phyloP scores from a whole-genome alignment of 345 rosid genomes.

The Geranium brycei region DNA sequence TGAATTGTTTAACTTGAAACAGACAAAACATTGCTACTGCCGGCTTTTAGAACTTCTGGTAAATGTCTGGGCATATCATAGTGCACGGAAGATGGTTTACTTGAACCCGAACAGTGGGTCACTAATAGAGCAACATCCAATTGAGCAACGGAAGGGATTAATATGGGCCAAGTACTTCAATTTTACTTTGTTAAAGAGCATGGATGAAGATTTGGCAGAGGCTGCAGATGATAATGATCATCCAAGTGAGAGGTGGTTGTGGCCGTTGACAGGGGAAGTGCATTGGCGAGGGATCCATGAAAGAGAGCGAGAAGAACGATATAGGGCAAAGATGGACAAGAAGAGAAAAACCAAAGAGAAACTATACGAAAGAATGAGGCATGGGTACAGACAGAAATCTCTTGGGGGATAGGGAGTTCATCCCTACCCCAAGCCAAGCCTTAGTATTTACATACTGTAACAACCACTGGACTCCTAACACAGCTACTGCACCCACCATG shows the following conservation, averaged over 20 bases:
- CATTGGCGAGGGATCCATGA: slow-evolving; percentile 97
- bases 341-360: slow-evolving; percentile 77
- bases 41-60: slow-evolving; percentile 72
- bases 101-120: slow-evolving; percentile 61
- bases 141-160: slow-evolving; percentile 43
- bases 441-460: neutral
- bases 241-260: slow-evolving; percentile 67
- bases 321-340: slow-evolving; percentile 85
- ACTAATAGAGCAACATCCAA: slow-evolving; percentile 62
- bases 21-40: slow-evolving; percentile 87
- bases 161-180: slow-evolving; percentile 80
- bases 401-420: slow-evolving; percentile 31
- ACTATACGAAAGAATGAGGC: slow-evolving; percentile 44
- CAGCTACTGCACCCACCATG: neutral
- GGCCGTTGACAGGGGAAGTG: slow-evolving; percentile 92
- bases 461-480: neutral
- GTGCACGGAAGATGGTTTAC: slow-evolving; percentile 80
- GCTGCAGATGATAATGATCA: slow-evolving; percentile 84
- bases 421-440: neutral
- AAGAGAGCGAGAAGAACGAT: slow-evolving; percentile 86
- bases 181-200: slow-evolving; percentile 58
- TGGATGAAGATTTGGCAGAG: slow-evolving; percentile 98
- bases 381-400: slow-evolving; percentile 70
- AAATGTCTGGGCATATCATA: slow-evolving; percentile 94
- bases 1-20: slow-evolving; percentile 7